These are phyloP conservation scores for Multifurca ochricompacta DNA, from an alignment of 768 basidiomycete species.

Conservation along the genomic window DNA sequence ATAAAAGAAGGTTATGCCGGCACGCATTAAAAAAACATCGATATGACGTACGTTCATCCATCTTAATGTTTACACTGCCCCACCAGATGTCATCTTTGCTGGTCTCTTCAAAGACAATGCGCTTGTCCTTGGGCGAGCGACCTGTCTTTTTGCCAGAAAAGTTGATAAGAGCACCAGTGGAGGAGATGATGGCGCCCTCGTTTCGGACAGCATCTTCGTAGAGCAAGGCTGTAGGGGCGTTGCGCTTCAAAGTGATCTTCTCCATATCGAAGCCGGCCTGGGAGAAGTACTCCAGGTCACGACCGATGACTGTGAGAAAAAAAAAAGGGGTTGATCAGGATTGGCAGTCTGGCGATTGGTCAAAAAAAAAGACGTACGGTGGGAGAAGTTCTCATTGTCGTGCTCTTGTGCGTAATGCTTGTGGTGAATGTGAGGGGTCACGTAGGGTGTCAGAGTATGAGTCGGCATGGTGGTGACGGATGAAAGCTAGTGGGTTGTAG, in stretches of 20 bases:
- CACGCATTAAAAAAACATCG: neutral
- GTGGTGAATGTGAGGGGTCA: constrained; percentile 85
- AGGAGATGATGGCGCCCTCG: constrained; percentile 97
- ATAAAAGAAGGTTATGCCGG: constrained; percentile 7
- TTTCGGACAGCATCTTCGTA: constrained; percentile 98
- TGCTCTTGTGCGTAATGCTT: constrained; percentile 72
- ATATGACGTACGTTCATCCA: constrained; percentile 75
- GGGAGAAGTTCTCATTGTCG: constrained; percentile 54
- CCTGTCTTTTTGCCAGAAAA: constrained; percentile 99
- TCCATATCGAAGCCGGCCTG: constrained; percentile 99
- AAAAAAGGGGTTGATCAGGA: constrained; percentile 20
- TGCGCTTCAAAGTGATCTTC: constrained; percentile 91
- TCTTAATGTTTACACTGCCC: constrained; percentile 99
- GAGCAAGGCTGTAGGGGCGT: constrained; percentile 80
- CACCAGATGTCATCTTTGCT: constrained; percentile 98
- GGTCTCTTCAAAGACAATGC: constrained; percentile 96
- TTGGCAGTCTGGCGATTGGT: neutral
- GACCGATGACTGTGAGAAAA: constrained; percentile 64
- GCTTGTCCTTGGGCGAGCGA: constrained; percentile 97
- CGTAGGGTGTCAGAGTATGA: constrained; percentile 71
- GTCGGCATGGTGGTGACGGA: constrained; percentile 52
- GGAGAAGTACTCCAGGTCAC: constrained; percentile 94
- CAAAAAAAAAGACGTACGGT: constrained; percentile 39
- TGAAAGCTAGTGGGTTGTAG: neutral
- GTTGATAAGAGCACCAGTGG: constrained; percentile 96